These are phyloP conservation scores for Termitomyces sp. DNA, from an alignment of 768 basidiomycete genomes.

Conservation along the genomic window DNA sequence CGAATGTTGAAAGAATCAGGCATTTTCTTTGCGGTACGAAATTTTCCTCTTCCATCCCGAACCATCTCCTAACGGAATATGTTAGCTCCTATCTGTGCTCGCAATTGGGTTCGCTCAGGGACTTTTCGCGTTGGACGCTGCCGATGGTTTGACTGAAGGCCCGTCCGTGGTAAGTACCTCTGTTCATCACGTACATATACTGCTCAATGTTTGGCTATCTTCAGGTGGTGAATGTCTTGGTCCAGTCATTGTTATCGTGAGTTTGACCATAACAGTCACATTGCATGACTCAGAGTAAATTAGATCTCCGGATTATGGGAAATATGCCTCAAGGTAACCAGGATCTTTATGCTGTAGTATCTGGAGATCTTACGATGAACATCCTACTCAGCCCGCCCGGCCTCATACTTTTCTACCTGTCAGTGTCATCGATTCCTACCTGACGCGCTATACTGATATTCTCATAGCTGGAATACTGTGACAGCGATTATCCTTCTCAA, in stretches of 20 bases:
- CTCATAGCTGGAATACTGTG: constrained; percentile 73
- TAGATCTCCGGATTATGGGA: constrained; percentile 67
- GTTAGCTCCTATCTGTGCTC: constrained; percentile 76
- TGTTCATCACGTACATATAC: background rate
- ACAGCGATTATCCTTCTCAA: constrained; percentile 87
- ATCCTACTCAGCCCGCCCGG: constrained; percentile 45
- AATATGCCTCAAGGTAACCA: constrained; percentile 48
- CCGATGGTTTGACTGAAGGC: constrained; percentile 72
- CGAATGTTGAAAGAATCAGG: constrained; percentile 93
- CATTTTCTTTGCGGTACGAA: constrained; percentile 79
- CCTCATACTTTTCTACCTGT: constrained; percentile 79
- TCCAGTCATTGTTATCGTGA: constrained; percentile 83
- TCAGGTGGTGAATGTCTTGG: constrained; percentile 67
- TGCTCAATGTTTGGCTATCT: background rate
- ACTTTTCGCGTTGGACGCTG: constrained; percentile 86
- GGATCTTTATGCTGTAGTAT: background rate
- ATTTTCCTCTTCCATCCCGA: constrained; percentile 1
- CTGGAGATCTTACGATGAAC: background rate
- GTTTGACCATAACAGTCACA: constrained; percentile 18
- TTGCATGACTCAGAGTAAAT: background rate
- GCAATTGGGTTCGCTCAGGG: constrained; percentile 85
- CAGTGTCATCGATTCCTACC: constrained; percentile 23
- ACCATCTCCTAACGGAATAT: background rate
- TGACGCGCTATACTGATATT: constrained; percentile 4
- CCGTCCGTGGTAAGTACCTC: constrained; percentile 40